Evolutionary conservation across 2,329 filamentous ascomycete genomes (phyloP), one percentile per base, ranked within the genome.

Genomic region (Diaporthe citriasiana): DNA sequence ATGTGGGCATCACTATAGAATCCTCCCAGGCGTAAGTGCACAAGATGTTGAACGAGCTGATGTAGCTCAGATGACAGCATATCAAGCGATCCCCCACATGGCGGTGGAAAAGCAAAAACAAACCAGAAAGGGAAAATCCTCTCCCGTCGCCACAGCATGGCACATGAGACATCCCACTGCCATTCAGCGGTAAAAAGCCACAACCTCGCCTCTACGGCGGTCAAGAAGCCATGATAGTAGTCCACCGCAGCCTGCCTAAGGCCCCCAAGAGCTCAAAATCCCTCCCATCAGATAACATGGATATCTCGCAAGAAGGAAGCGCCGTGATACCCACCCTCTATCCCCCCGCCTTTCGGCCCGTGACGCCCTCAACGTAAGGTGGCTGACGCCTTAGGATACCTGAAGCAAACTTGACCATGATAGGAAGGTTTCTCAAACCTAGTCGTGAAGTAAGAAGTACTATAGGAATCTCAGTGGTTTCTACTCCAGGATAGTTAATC

Each of bases 161-260:
- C 5, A 19, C 12, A n/a, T n/a, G 33, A 51, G 30, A 51, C 42
- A 47, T 3, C 15, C 38, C 19, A 12, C 38, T 25, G n/a, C 35
- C 38, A 38, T 38, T 12, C n/a, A 51, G n/a, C n/a, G 10, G 4
- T 27, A 40, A 66, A 19, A 27, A 51, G 51, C 69, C 30, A 40
- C 30, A 25, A n/a, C 19, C 42, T 71, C 56, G 55, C 55, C 69
- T 51, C 69, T 15, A 27, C 45, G 17, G 55, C 55, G 42, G 55
- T 59, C 42, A 51, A 30, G 19, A 13, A 42, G 8, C 5, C 5
- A 15, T 22, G 22, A 12, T 25, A 50, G 40, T 13, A 35, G 17
- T 27, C 68, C n/a, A 40, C 40, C 3, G 40, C 15, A 51, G 47
- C 47, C 47, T 51, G 47, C 47, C n/a, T 51, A 10, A 71, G 53